Percentiles rank a stretch among this genome's conserved stretches.
phyloP scores from a whole-genome alignment of 2,329 filamentous ascomycete genomes.

The Aspergillus awamori region DNA sequence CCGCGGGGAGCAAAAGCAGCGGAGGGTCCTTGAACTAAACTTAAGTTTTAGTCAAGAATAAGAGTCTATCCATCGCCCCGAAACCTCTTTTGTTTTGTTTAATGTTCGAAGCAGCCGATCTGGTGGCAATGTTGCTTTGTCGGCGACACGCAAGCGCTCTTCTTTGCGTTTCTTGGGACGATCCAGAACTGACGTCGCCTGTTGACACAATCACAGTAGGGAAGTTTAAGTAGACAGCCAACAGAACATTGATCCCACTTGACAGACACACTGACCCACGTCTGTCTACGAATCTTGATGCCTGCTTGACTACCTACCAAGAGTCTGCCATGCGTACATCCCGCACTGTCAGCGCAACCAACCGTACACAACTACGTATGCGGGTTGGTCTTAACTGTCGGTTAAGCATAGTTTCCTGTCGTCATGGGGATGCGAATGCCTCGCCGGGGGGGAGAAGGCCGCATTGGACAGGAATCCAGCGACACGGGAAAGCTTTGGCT shows the following conservation, averaged over 20 bases:
- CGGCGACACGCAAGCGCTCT: conserved; percentile 12
- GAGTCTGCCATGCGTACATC: background rate
- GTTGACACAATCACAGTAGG: too few relatives aligned
- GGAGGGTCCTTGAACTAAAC: background rate
- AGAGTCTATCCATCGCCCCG: background rate
- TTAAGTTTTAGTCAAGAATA: background rate
- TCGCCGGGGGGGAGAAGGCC: background rate
- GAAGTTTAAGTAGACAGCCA: too few relatives aligned
- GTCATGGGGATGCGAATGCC: conserved; percentile 5
- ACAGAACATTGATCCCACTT: too few relatives aligned
- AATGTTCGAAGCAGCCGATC: background rate
- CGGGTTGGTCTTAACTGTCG: background rate
- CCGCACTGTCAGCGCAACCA: conserved; percentile 3
- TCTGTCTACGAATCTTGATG: conserved; percentile 1
- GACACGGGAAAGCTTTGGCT: background rate
- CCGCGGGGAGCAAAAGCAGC: conserved; percentile 12
- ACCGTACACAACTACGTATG: conserved; percentile 8
- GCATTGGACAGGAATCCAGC: background rate
- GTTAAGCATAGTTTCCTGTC: conserved; percentile 2
- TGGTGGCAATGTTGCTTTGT: conserved; percentile 6
- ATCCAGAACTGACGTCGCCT: background rate
- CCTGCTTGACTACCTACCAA: conserved; percentile 5
- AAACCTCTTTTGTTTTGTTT: conserved; percentile 1
- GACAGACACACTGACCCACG: background rate
- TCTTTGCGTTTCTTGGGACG: background rate